Conservation (phyloP, 2,329 filamentous ascomycete species). For the Stagonosporopsis chrysanthemi region DNA sequence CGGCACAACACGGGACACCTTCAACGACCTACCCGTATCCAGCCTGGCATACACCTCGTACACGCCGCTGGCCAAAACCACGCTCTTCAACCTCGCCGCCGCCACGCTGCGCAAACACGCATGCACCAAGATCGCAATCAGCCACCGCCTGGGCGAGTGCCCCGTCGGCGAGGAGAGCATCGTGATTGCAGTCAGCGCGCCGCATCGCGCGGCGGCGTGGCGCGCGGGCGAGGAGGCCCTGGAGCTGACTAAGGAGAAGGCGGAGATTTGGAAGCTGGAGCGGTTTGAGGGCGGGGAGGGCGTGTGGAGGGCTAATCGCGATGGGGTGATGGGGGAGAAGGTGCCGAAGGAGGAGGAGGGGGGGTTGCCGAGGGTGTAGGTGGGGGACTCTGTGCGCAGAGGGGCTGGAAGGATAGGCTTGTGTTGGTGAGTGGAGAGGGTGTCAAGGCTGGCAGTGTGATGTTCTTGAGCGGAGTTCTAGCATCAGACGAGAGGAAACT, state of each 20-base stretch:
- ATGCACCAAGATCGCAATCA: constrained; percentile 77
- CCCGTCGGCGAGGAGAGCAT: constrained; percentile 95
- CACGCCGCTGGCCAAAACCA: constrained; percentile 70
- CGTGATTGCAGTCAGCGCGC: constrained; percentile 82
- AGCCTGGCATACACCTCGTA: constrained; percentile 81
- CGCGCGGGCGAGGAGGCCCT: constrained; percentile 85
- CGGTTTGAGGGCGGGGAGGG: constrained; percentile 80
- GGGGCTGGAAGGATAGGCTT: no score
- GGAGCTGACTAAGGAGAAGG: constrained; percentile 82
- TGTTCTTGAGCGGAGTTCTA: no score
- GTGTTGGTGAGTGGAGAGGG: no score
- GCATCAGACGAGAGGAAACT: neutral
- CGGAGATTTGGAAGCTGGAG: constrained; percentile 97
- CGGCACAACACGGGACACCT: constrained; percentile 79
- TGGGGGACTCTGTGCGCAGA: no score
- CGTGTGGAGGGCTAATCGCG: constrained; percentile 87
- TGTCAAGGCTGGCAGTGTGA: no score
- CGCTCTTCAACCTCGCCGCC: constrained; percentile 70
- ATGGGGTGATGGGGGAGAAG: constrained; percentile 68
- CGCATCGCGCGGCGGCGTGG: constrained; percentile 88
- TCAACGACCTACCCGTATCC: constrained; percentile 73
- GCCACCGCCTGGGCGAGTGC: constrained; percentile 84
- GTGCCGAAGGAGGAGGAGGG: constrained; percentile 42
- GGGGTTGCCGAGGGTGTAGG: constrained; percentile 2
- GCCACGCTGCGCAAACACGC: constrained; percentile 66